Evolutionary conservation across 805 yeast species (phyloP).

Genomic region (Brettanomyces naardenensis): DNA sequence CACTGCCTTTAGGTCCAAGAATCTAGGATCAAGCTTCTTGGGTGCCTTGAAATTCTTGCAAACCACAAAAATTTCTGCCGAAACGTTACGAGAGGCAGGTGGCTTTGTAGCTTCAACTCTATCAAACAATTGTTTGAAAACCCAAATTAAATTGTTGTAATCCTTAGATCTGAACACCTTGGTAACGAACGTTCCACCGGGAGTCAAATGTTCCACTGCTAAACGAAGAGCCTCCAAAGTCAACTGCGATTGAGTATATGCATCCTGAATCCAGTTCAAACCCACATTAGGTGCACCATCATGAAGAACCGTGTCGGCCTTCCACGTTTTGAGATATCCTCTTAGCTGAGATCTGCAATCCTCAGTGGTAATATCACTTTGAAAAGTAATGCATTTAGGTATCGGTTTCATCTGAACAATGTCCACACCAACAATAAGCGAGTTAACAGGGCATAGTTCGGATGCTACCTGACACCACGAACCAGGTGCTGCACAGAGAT

Average conservation of each 20-base stretch:
- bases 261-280: conserved; percentile 99
- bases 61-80: conserved; percentile 97
- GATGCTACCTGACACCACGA: conserved; percentile 99
- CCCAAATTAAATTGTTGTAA: conserved; percentile 96
- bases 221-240: conserved; percentile 88
- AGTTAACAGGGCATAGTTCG: conserved; percentile 83
- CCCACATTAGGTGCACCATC: conserved; percentile 99
- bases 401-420: conserved; percentile 95
- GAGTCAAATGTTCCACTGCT: conserved; percentile 85
- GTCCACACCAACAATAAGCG: conserved; percentile 97
- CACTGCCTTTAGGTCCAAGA: conserved; percentile 86
- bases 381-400: conserved; percentile 91
- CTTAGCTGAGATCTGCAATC: conserved; percentile 92
- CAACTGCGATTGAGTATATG: conserved; percentile 94
- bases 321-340: conserved; percentile 97
- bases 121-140: conserved; percentile 89
- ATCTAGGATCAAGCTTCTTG: conserved; percentile 84
- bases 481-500: conserved; percentile 98
- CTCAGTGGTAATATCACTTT: conserved; percentile 95
- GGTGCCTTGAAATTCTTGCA: conserved; percentile 97
- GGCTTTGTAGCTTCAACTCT: conserved; percentile 99
- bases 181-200: conserved; percentile 94
- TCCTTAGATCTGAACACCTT: conserved; percentile 98
- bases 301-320: conserved; percentile 94
- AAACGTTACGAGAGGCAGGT: conserved; percentile 97